A percentile compares a stretch with the other conserved stretches of the same genome.
phyloP scores from a whole-genome alignment of 257 asterid genomes.

The Verbascum thapsus region DNA sequence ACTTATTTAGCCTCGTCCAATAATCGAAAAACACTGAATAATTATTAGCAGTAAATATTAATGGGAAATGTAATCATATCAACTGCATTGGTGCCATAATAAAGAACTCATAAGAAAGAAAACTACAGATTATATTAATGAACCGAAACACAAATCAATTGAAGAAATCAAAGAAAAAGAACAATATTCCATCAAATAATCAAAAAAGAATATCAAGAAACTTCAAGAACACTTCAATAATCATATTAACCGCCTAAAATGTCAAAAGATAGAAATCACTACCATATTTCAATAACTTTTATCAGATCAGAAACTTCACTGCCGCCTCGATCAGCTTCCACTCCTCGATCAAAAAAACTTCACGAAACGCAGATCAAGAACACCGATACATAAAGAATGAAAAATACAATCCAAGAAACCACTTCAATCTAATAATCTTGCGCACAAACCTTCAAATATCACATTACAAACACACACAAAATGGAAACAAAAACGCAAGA shows the following conservation, averaged over 20 bases:
- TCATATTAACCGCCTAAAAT: conserved; percentile 22
- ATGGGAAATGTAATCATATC: background rate
- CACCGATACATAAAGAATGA: conserved; percentile 15
- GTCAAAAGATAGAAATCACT: no score
- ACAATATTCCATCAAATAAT: conserved; percentile 15
- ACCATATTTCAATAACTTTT: conserved; percentile 55
- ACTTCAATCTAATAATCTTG: conserved; percentile 21
- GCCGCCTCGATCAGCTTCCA: conserved; percentile 40
- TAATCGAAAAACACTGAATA: background rate
- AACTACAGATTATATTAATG: conserved; percentile 15
- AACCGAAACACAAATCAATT: conserved; percentile 15
- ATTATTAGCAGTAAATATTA: background rate
- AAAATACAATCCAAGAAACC: conserved; percentile 21
- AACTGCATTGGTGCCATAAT: background rate
- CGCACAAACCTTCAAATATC: conserved; percentile 13
- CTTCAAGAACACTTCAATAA: conserved; percentile 7
- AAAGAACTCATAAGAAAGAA: background rate
- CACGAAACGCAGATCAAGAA: conserved; percentile 30
- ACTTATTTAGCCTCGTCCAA: background rate
- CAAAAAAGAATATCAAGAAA: conserved; percentile 11
- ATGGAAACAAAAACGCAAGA: conserved; percentile 30
- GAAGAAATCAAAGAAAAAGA: background rate
- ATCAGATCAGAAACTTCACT: conserved; percentile 55
- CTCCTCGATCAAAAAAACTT: conserved; percentile 17
- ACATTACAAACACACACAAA: background rate